Percentiles rank a stretch among this genome's conserved stretches.
These are phyloP conservation scores for Saccharomyces mikatae DNA, from an alignment of 805 yeast species.

Conservation along the genomic window DNA sequence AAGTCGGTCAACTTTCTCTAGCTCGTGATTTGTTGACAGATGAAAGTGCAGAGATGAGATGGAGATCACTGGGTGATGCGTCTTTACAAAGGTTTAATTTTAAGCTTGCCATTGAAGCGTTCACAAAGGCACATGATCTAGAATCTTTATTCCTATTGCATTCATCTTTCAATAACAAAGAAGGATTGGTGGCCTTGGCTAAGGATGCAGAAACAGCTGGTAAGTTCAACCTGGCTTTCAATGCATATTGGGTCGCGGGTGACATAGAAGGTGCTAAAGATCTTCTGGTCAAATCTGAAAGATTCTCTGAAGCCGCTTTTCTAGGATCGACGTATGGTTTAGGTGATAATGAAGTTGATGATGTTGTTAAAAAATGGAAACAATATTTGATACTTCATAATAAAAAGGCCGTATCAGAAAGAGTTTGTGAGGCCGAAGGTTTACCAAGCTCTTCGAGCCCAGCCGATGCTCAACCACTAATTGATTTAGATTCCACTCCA, in stretches of 20 bases:
- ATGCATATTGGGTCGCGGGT: constrained; percentile 82
- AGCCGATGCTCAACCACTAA: constrained; percentile 28
- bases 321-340: constrained; percentile 63
- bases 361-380: constrained; percentile 62
- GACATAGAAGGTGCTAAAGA: constrained; percentile 56
- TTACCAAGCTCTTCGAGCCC: constrained; percentile 24
- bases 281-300: constrained; percentile 57
- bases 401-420: constrained; percentile 50
- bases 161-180: constrained; percentile 68
- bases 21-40: constrained; percentile 61
- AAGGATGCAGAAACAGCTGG: constrained; percentile 62
- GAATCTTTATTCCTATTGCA: constrained; percentile 75
- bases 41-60: constrained; percentile 56
- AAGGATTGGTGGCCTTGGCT: constrained; percentile 56
- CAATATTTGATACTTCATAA: constrained; percentile 42
- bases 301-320: constrained; percentile 79
- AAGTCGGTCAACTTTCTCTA: constrained; percentile 59
- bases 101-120: constrained; percentile 71
- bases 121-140: constrained; percentile 68
- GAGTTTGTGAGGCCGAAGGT: constrained; percentile 42
- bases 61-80: constrained; percentile 88
- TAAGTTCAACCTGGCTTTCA: constrained; percentile 83
- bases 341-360: constrained; percentile 36
- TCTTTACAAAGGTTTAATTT: constrained; percentile 74
- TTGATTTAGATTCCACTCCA: constrained; percentile 34